Evolutionary conservation across 1,284 basidiomycete genomes (phyloP).

Genomic region (Trichosporon ovoides): DNA sequence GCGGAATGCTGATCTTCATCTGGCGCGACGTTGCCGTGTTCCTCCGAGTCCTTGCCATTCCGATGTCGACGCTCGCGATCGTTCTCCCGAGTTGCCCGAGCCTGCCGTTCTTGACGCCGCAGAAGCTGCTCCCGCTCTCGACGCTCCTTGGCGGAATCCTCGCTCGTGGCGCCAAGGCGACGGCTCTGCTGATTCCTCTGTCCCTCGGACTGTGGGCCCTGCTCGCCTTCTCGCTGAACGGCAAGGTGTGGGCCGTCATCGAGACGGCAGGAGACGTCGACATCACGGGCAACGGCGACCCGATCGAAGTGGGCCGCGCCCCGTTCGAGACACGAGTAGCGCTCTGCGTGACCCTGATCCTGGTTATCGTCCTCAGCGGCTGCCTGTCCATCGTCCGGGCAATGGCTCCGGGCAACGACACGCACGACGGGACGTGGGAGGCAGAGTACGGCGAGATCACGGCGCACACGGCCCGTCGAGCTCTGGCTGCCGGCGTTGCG

Average conservation of each 20-base stretch:
- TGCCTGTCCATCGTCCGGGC: constrained; percentile 20
- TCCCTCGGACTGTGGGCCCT: constrained; percentile 15
- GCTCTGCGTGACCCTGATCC: constrained; percentile 16
- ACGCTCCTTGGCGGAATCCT: constrained; percentile 20
- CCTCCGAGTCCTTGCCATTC: constrained; percentile 16
- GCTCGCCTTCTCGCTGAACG: constrained; percentile 20
- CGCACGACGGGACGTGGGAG: constrained; percentile 24
- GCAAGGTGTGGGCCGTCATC: constrained; percentile 15
- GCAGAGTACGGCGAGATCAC: constrained; percentile 21
- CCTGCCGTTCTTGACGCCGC: constrained; percentile 16
- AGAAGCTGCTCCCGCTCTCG: constrained; percentile 18
- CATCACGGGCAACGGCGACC: constrained; percentile 5
- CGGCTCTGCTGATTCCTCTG: constrained; percentile 19
- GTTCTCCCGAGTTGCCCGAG: constrained; percentile 17
- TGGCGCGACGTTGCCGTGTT: constrained; percentile 6
- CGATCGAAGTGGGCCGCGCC: constrained; percentile 20
- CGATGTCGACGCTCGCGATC: constrained; percentile 15
- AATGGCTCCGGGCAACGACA: constrained; percentile 19
- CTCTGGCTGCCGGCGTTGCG: constrained; percentile 19
- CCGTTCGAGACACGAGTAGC: constrained; percentile 24
- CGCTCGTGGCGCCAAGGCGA: constrained; percentile 20
- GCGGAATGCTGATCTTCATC: constrained; percentile 13
- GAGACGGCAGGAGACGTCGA: background rate
- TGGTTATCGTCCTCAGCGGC: constrained; percentile 17
- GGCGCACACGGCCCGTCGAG: constrained; percentile 14